Base-by-base conservation (phyloP, 768 basidiomycete species). In the Lactarius hatsudake region DNA sequence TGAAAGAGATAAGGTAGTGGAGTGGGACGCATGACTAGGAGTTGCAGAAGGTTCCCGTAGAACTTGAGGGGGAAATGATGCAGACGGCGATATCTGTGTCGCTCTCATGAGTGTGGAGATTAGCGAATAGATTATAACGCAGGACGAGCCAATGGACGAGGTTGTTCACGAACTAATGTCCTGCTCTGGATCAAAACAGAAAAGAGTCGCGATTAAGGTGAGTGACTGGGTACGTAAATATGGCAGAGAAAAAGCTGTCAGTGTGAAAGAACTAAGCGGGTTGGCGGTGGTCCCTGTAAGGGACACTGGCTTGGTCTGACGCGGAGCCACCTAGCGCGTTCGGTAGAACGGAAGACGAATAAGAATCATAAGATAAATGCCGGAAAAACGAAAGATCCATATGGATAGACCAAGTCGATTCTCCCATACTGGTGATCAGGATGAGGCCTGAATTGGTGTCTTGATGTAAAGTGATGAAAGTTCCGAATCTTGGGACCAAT, bases 201-300 rank as follows among this genome's bases (percentile, higher is more conserved):
- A 17, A 40, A 15, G 38, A 40, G 5, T 40, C 12, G 43, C 18
- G 20, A 45, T 45, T 18, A 45, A 4, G 43, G 43, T 15, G 13
- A 66, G 60, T 2, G 60, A 62, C 34, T 66, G 60, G 20, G n/a
- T 61, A 13, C 60, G 55, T 20, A 62, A 54, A 61, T 66, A 62
- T 32, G 34, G 42, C 20, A 66, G 55, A 15, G 60, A 15, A 38
- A 51, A 56, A 9, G 40, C 55, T 32, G 59, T 59, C n/a, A 62
- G 56, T 40, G 26, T 28, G 5, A 66, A 56, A 13, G 56, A 54
- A 51, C 56, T 62, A 7, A 66, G 61, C 45, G 56, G 65, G 58
- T 66, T 56, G 40, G 57, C 17, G 23, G 61, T 58, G n/a, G 45
- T 48, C 4, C 48, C n/a, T 1, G 61, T n/a, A 2, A 66, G 65